Evolutionary conservation across 495 filamentous ascomycete genomes (phyloP).

Genomic region (Aspergillus biplanus): DNA sequence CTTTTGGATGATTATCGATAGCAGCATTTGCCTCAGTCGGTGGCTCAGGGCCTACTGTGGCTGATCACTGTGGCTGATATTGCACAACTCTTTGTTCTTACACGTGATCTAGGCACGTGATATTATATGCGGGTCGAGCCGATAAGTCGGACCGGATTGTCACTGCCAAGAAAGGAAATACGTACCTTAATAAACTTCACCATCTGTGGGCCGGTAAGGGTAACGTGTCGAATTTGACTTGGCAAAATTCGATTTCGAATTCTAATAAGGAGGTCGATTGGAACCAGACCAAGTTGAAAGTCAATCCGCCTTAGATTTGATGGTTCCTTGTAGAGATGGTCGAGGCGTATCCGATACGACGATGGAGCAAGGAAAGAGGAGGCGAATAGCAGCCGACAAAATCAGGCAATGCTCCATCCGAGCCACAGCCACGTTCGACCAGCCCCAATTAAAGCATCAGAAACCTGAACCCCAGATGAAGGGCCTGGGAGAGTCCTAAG

Average conservation of each 20-base stretch:
- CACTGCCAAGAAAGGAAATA: not conserved
- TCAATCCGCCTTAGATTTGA: too few species aligned
- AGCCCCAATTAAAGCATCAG: not conserved
- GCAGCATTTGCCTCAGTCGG: slow-evolving; percentile 12
- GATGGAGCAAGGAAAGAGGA: not conserved
- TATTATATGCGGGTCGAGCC: not conserved
- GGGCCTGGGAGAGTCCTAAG: not conserved
- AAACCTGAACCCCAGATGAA: slow-evolving; percentile 9
- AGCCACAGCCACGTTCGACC: not conserved
- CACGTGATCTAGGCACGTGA: slow-evolving; percentile 5
- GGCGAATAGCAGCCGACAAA: too few species aligned
- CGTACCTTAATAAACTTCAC: too few species aligned
- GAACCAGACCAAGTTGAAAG: too few species aligned
- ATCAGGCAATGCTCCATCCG: not conserved
- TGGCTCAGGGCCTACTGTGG: slow-evolving; percentile 12
- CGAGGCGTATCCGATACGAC: not conserved
- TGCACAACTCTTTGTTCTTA: slow-evolving; percentile 14
- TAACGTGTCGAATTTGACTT: not conserved
- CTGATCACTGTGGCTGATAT: slow-evolving; percentile 19
- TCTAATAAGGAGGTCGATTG: not conserved
- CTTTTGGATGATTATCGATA: slow-evolving; percentile 34
- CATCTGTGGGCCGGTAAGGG: not conserved
- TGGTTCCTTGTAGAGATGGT: too few species aligned
- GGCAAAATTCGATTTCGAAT: not conserved
- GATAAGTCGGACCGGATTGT: not conserved